Conservation (phyloP, 176 grass and related monocot genomes). For the Triticum monococcum region DNA sequence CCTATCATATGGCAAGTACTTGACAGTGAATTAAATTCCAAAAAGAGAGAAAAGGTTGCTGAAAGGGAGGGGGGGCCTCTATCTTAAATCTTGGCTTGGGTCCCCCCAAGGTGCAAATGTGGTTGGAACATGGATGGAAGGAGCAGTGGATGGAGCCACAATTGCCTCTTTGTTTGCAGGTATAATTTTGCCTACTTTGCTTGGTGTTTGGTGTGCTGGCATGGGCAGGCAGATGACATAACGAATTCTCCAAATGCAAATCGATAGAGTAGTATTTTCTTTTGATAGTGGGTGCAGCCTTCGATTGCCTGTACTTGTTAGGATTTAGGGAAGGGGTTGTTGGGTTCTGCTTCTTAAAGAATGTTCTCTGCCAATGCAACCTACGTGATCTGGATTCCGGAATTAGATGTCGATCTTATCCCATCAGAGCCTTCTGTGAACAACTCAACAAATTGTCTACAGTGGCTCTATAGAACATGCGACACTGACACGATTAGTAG, state of each 20-base stretch:
- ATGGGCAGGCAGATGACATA: background rate
- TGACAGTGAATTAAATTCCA: slow-evolving; percentile 37
- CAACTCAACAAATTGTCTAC: background rate
- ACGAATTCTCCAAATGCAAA: background rate
- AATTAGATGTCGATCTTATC: background rate
- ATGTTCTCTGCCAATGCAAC: slow-evolving; percentile 24
- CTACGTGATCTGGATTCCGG: slow-evolving; percentile 13
- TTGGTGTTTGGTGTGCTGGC: background rate
- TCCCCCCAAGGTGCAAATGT: slow-evolving; percentile 24
- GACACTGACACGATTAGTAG: background rate
- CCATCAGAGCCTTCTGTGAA: slow-evolving; percentile 28
- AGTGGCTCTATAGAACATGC: slow-evolving; percentile 5
- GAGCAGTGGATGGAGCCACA: slow-evolving; percentile 14
- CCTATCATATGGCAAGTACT: slow-evolving; percentile 16
- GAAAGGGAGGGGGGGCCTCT: slow-evolving; percentile 4
- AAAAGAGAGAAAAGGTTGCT: slow-evolving; percentile 32
- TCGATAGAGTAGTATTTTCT: background rate
- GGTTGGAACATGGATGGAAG: slow-evolving; percentile 27
- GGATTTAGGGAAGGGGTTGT: slow-evolving; percentile 31
- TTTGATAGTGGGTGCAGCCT: background rate
- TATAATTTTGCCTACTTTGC: slow-evolving; percentile 9
- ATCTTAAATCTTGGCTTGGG: slow-evolving; percentile 34
- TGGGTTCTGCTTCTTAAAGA: slow-evolving; percentile 28
- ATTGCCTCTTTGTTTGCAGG: slow-evolving; percentile 25
- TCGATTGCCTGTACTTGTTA: slow-evolving; percentile 5